Percentiles rank a stretch among this genome's conserved stretches.
Evolutionary conservation across 352 stramenopile species (phyloP).

Genomic region (Phytophthora fragariae): DNA sequence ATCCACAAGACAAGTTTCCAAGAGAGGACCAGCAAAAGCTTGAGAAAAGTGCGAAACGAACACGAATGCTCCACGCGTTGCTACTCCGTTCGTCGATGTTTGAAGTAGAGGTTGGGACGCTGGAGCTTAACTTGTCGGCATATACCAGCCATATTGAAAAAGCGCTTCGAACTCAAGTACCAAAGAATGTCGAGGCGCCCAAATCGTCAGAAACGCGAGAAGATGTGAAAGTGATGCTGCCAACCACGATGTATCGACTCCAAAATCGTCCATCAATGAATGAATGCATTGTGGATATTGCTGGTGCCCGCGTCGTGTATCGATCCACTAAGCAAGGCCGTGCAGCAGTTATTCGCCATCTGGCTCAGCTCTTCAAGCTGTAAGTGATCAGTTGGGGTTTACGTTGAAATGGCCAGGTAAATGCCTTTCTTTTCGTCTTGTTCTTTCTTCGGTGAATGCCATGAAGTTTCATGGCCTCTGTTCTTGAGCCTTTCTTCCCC

Average conservation of each 20-base stretch:
- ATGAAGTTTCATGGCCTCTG: conserved; percentile 18
- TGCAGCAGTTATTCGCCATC: conserved; percentile 57
- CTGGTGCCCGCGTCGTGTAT: conserved; percentile 55
- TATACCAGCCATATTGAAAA: conserved; percentile 59
- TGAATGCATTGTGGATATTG: conserved; percentile 61
- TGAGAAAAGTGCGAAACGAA: conserved; percentile 41
- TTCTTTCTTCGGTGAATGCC: conserved; percentile 13
- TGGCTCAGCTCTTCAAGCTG: conserved; percentile 47
- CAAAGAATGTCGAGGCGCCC: conserved; percentile 6
- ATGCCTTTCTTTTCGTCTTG: conserved; percentile 35
- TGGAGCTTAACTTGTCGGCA: conserved; percentile 58
- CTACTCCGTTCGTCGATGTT: conserved; percentile 61
- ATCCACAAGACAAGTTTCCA: neutral
- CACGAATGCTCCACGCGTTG: conserved; percentile 64
- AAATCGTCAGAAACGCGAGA: conserved; percentile 48
- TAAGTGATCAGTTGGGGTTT: conserved; percentile 15
- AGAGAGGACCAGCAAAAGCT: conserved; percentile 23
- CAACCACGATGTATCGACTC: conserved; percentile 41
- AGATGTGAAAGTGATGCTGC: conserved; percentile 52
- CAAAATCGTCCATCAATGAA: conserved; percentile 62
- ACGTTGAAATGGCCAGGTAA: conserved; percentile 75
- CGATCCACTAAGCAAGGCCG: conserved; percentile 65
- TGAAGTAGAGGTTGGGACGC: conserved; percentile 51
- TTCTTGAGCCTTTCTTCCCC: conserved; percentile 34
- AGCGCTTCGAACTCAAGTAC: conserved; percentile 16